Evolutionary conservation across 1,284 basidiomycete species (phyloP).

Genomic region (Fistulinella staudtii): DNA sequence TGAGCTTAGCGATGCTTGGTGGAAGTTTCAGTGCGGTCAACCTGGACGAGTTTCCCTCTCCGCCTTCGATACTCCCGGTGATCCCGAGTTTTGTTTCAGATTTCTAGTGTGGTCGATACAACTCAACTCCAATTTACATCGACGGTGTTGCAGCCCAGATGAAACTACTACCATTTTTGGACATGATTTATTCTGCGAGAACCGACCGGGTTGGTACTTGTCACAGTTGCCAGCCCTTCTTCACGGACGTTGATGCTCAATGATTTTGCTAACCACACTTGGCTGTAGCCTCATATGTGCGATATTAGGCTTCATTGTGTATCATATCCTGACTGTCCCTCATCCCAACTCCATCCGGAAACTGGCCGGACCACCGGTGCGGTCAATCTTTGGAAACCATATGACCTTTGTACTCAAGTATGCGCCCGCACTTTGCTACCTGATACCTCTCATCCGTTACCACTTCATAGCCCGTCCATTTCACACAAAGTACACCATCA

Average conservation of each 20-base stretch:
- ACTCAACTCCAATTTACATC: background rate
- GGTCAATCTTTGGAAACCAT: constrained; percentile 49
- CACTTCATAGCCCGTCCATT: constrained; percentile 45
- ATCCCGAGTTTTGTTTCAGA: constrained; percentile 31
- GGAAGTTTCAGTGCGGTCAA: constrained; percentile 38
- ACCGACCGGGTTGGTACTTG: too few species aligned
- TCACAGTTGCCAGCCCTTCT: too few species aligned
- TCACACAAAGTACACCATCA: constrained; percentile 53
- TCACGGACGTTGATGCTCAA: too few species aligned
- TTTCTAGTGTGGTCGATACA: constrained; percentile 14
- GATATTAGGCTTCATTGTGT: constrained; percentile 23
- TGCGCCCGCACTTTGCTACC: constrained; percentile 16
- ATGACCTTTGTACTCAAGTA: constrained; percentile 57
- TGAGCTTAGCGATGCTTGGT: constrained; percentile 30
- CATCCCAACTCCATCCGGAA: constrained; percentile 48
- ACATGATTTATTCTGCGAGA: too few species aligned
- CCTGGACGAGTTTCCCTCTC: constrained; percentile 44
- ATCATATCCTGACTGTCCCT: constrained; percentile 38
- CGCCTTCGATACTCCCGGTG: constrained; percentile 35
- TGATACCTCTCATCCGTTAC: constrained; percentile 3
- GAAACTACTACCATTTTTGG: too few species aligned
- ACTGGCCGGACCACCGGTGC: constrained; percentile 56
- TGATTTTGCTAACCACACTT: constrained; percentile 7
- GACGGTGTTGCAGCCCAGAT: too few species aligned
- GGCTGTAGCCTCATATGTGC: constrained; percentile 23